Evolutionary conservation across 257 asterid species (phyloP), one percentile per base, ranked within the genome.

Genomic region (Scutellaria barbata): DNA sequence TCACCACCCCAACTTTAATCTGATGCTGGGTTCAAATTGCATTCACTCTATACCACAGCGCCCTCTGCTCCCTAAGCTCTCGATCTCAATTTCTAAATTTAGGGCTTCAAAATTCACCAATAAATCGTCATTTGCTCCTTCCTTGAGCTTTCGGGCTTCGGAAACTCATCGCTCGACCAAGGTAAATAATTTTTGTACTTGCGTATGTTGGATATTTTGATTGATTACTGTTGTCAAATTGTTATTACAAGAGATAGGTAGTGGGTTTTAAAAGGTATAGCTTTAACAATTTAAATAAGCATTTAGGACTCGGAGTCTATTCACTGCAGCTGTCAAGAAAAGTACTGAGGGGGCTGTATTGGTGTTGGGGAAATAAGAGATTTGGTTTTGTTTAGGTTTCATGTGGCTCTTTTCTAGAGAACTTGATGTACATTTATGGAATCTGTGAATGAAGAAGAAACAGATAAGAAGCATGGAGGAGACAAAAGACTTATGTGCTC

Each of bases 11-110:
- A 48, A 75, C 45, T 51, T 11, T 71, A 80, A 71, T 83, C 89
- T 87, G 87, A 86, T 89, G 98, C 87, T 89, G 69, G 79, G 84
- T 84, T 80, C 88, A 55, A 87, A 78, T 82, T 85, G 85, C 79
- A 56, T 81, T 68, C 87, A 74, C 73, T 79, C 88, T 63, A 73
- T 76, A 65, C 90, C 86, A 12, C 86, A 7, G 71, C 83, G 82
- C 73, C 89, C 88, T 16, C 35, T 39, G 45, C 67, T 61, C 51
- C 3, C 58, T 9, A 73, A 25, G 42, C 83, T 76, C 65, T 66
- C 82, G 7, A 39, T 69, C 64, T 78, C 85, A n/a, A 51, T 66
- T 57, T 82, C 77, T 56, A 64, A 76, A 69, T 73, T 81, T 53
- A 68, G 89, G 83, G 76, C 82, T 65, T 77, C 86, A 1, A 84